A percentile compares a stretch with the other conserved stretches of the same genome.
Evolutionary conservation across 768 basidiomycete species (phyloP).

Genomic region (Mycena capillaripes): DNA sequence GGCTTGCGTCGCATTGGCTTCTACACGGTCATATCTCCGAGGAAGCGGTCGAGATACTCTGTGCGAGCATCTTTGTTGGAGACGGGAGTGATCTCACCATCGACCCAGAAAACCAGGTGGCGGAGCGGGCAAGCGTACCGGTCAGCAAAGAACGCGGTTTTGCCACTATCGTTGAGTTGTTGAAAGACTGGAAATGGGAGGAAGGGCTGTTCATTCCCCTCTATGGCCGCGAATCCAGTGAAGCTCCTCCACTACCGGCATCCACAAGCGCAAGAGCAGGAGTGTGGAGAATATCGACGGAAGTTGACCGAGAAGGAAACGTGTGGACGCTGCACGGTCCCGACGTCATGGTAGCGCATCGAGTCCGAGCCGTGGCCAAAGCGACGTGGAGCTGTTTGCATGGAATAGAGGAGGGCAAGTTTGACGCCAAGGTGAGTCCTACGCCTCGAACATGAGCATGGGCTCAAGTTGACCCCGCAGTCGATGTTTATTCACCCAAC

Average conservation of each 20-base stretch:
- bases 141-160: conserved; percentile 87
- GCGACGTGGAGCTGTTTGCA: conserved; percentile 78
- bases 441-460: conserved; percentile 4
- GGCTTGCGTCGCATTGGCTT: conserved; percentile 93
- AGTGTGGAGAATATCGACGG: conserved; percentile 87
- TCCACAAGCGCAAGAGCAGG: conserved; percentile 48
- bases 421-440: conserved; percentile 71
- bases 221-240: conserved; percentile 59
- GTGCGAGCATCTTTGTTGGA: conserved; percentile 81
- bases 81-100: conserved; percentile 52
- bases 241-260: conserved; percentile 40
- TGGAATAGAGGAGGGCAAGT: conserved; percentile 60
- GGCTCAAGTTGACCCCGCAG: conserved; percentile 53
- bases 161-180: conserved; percentile 75
- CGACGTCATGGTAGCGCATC: conserved; percentile 77
- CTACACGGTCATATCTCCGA: conserved; percentile 78
- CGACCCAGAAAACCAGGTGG: conserved; percentile 50
- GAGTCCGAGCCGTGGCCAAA: conserved; percentile 79
- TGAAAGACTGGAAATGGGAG: conserved; percentile 90
- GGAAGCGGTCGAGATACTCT: conserved; percentile 89
- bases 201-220: conserved; percentile 82
- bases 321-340: conserved; percentile 84
- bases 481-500: conserved; percentile 88
- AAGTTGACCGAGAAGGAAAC: conserved; percentile 78
- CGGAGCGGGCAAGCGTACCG: conserved; percentile 64